These are phyloP conservation scores for Cercospora sp. DNA, from an alignment of 2,329 filamentous ascomycete species.

Conservation along the genomic window DNA sequence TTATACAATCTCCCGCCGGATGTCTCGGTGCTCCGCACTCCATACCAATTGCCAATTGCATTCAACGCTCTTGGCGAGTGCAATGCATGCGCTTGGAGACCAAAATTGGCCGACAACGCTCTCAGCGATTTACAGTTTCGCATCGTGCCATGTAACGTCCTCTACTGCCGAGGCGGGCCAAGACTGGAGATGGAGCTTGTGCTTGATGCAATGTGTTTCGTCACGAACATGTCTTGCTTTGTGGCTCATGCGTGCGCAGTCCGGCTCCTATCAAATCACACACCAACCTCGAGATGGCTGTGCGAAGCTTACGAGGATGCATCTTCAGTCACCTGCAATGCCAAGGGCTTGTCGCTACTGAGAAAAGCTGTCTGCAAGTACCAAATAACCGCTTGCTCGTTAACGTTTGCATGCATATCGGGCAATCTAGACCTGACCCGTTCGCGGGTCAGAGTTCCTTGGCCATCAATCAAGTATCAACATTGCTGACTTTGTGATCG, in stretches of 20 bases:
- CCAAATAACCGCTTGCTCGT: not conserved
- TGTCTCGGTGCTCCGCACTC: not conserved
- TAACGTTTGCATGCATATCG: not conserved
- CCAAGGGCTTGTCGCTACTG: not conserved
- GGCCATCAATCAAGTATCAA: not conserved
- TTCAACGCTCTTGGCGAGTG: not conserved
- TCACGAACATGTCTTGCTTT: not conserved
- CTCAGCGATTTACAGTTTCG: not conserved
- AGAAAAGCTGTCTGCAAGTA: not conserved
- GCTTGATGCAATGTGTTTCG: not conserved
- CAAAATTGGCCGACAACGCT: not conserved
- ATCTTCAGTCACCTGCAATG: not conserved
- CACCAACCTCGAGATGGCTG: not conserved
- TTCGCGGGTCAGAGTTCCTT: not conserved
- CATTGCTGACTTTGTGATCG: not conserved
- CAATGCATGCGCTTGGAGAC: not conserved
- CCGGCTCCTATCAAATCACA: not conserved
- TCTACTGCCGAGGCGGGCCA: constrained; percentile 1
- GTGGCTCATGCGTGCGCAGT: not conserved
- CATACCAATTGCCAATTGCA: not conserved
- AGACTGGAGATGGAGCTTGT: not conserved
- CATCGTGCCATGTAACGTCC: not conserved
- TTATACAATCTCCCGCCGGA: not conserved
- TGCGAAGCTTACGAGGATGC: not conserved
- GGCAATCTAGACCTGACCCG: not conserved